Percentiles rank a stretch among this genome's conserved stretches.
Conservation (phyloP, 257 asterid genomes). For the Solanum sitiens region DNA sequence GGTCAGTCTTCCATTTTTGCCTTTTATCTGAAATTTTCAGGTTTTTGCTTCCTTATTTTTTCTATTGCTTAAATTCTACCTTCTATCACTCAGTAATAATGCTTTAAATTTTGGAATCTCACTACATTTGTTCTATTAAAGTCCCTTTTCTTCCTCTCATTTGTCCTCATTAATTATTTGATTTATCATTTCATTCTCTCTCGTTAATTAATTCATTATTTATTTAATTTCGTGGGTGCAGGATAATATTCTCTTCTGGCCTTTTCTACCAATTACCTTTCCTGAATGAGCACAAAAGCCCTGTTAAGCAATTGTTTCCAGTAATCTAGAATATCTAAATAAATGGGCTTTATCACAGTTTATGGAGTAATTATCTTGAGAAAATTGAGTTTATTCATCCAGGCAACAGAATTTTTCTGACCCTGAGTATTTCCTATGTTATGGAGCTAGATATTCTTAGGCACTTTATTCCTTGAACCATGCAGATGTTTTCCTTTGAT, state of each 20-base stretch:
- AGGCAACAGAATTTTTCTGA: not conserved
- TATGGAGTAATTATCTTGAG: not conserved
- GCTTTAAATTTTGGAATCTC: not conserved
- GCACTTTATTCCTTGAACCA: not conserved
- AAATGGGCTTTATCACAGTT: not conserved
- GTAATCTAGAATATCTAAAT: not conserved
- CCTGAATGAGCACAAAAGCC: not conserved
- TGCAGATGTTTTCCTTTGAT: not conserved
- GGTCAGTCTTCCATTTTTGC: slow-evolving; percentile 27
- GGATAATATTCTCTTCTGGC: not conserved
- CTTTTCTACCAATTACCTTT: not conserved
- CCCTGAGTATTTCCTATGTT: not conserved
- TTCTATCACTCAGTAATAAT: not conserved
- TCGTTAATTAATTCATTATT: not conserved
- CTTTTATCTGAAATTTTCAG: not conserved
- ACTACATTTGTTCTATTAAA: not conserved
- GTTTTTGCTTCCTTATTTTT: not conserved
- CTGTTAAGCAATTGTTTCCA: not conserved
- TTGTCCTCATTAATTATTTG: not conserved
- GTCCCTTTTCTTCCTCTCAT: not conserved
- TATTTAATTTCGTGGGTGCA: not conserved
- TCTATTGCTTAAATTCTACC: not conserved
- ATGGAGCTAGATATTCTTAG: not conserved
- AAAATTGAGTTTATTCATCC: not conserved
- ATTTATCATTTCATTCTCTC: not conserved